These are phyloP conservation scores for Cyamopsis tetragonoloba DNA, from an alignment of 306 rosid species.

Conservation along the genomic window DNA sequence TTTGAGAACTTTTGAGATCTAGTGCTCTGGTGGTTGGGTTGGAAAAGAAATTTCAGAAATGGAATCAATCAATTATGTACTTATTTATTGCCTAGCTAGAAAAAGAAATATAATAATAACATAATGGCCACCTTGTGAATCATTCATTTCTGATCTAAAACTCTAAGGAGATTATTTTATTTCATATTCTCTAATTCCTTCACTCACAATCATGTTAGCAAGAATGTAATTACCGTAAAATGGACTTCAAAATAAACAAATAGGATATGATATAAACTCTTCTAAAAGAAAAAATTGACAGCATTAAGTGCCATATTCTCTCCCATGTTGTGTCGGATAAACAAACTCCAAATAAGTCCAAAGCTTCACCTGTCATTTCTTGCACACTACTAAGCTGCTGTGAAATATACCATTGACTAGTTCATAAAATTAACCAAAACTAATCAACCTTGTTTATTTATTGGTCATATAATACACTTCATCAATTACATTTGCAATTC, in stretches of 20 bases:
- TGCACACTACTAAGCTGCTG: conserved; percentile 45
- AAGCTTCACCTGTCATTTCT: conserved; percentile 49
- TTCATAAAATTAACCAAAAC: conserved; percentile 30
- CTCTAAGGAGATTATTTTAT: conserved; percentile 15
- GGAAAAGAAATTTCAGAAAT: conserved; percentile 11
- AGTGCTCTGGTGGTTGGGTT: background rate
- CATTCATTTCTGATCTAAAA: conserved; percentile 7
- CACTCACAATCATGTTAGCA: conserved; percentile 15
- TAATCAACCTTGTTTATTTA: conserved; percentile 31
- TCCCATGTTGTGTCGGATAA: conserved; percentile 88
- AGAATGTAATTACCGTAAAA: conserved; percentile 24
- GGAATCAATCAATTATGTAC: conserved; percentile 4
- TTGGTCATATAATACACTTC: conserved; percentile 33
- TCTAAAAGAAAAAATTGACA: background rate
- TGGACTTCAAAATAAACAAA: conserved; percentile 28
- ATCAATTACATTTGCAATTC: conserved; percentile 32
- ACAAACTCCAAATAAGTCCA: conserved; percentile 69
- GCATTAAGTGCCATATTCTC: conserved; percentile 53
- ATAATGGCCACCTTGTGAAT: background rate
- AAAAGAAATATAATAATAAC: background rate
- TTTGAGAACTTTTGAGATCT: conserved; percentile 1
- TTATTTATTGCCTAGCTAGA: background rate
- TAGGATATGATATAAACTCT: conserved; percentile 1
- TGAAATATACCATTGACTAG: conserved; percentile 43
- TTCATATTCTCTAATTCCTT: conserved; percentile 18